phyloP scores from a whole-genome alignment of 2,329 filamentous ascomycete genomes.

The Ophiostoma angusticollis region DNA sequence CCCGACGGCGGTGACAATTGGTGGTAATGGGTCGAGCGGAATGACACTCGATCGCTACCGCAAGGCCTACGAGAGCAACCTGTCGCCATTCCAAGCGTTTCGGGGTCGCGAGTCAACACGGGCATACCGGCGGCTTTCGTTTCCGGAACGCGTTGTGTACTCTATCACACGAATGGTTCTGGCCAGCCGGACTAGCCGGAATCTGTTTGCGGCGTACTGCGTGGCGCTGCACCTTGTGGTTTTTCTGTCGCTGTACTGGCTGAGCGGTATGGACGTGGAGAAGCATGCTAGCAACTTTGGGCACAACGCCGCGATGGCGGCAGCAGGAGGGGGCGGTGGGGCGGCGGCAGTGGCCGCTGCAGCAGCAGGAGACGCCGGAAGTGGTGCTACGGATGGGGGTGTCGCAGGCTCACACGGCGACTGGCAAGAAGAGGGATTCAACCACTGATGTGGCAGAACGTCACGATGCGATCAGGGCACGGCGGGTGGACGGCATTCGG shows the following conservation, averaged over 20 bases:
- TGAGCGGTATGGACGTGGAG: slow-evolving; percentile 56
- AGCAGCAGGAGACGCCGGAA: slow-evolving; percentile 22
- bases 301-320: slow-evolving; percentile 31
- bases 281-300: slow-evolving; percentile 45
- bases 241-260: slow-evolving; percentile 76
- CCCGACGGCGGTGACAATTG: slow-evolving; percentile 53
- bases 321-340: slow-evolving; percentile 24
- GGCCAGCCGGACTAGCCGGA: slow-evolving; percentile 78
- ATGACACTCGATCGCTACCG: slow-evolving; percentile 74
- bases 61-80: slow-evolving; percentile 85
- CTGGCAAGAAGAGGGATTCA: slow-evolving; percentile 53
- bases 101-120: slow-evolving; percentile 82
- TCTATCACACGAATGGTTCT: slow-evolving; percentile 84
- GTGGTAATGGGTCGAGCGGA: slow-evolving; percentile 47
- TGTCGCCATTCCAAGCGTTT: slow-evolving; percentile 93
- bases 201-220: slow-evolving; percentile 88
- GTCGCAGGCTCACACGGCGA: slow-evolving; percentile 30
- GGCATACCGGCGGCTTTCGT: slow-evolving; percentile 83
- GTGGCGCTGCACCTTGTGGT: slow-evolving; percentile 77
- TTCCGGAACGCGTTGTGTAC: slow-evolving; percentile 82
- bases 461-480: too few relatives aligned
- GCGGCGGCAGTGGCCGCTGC: slow-evolving; percentile 18
- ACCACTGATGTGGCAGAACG: slow-evolving; percentile 23
- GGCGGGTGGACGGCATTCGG: too few relatives aligned
- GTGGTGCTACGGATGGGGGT: slow-evolving; percentile 20